Evolutionary conservation across 2,329 filamentous ascomycete species (phyloP).

Genomic region (Fusarium sp.): DNA sequence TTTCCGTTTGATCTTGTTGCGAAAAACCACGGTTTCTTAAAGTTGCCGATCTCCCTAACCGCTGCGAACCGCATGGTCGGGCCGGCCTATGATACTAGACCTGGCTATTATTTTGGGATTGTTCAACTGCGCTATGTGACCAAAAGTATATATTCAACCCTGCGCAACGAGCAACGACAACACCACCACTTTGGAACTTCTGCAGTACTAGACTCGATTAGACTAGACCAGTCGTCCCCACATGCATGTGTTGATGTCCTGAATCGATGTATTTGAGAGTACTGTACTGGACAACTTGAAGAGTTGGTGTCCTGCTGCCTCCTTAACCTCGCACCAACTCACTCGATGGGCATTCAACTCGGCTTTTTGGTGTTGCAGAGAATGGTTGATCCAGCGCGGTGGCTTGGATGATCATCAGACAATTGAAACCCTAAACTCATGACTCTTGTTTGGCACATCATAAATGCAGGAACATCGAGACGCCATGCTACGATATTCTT

Average conservation of each 20-base stretch:
- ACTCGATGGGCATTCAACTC: slow-evolving; percentile 2
- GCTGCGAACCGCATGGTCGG: slow-evolving; percentile 30
- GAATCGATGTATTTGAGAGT: slow-evolving; percentile 1
- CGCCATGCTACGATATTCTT: slow-evolving; percentile 15
- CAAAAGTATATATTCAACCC: slow-evolving; percentile 30
- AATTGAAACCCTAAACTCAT: slow-evolving; percentile 25
- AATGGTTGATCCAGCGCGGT: slow-evolving; percentile 18
- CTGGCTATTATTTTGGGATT: slow-evolving; percentile 30
- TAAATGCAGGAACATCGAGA: slow-evolving; percentile 38
- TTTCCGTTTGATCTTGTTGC: slow-evolving; percentile 3
- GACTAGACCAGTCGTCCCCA: slow-evolving; percentile 33
- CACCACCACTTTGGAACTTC: slow-evolving; percentile 11
- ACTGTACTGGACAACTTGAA: slow-evolving; percentile 9
- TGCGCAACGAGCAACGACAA: slow-evolving; percentile 33
- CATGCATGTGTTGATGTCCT: slow-evolving; percentile 12
- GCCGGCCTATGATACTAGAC: slow-evolving; percentile 43
- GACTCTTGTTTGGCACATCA: slow-evolving; percentile 21
- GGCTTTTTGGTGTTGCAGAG: slow-evolving; percentile 12
- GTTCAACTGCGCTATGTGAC: slow-evolving; percentile 27
- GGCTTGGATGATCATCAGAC: slow-evolving; percentile 31
- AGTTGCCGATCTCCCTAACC: slow-evolving; percentile 37
- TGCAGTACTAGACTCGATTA: slow-evolving; percentile 24
- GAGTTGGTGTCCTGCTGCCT: slow-evolving; percentile 27
- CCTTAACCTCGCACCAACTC: slow-evolving; percentile 14
- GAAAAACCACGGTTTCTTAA: slow-evolving; percentile 19